Percentiles rank a stretch among this genome's conserved stretches.
phyloP scores from a whole-genome alignment of 2,329 filamentous ascomycete species.

The Cladosporium halotolerans region DNA sequence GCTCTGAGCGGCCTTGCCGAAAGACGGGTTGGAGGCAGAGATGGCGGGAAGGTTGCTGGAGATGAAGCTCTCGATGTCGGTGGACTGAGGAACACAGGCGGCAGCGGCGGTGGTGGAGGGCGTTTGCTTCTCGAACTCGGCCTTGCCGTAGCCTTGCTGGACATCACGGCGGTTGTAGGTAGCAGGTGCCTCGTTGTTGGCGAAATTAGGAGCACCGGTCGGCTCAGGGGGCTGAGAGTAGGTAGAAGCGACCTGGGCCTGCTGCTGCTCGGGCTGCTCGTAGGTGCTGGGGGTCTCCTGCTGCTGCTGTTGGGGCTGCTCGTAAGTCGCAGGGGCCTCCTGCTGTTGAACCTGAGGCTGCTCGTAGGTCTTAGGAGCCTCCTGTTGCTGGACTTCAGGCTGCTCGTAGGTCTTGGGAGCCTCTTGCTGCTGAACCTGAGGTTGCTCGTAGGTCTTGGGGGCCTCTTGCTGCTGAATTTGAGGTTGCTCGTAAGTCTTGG shows the following conservation, averaged over 20 bases:
- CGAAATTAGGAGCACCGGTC: neutral
- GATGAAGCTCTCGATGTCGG: neutral
- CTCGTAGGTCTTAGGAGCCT: neutral
- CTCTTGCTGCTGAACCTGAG: neutral
- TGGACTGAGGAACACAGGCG: neutral
- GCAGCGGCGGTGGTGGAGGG: neutral
- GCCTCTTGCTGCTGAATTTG: neutral
- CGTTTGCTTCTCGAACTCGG: neutral
- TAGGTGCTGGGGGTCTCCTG: neutral
- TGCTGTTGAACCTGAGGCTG: neutral
- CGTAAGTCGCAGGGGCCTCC: neutral
- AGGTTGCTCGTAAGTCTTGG: neutral
- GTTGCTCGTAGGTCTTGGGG: neutral
- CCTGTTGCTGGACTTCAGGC: neutral
- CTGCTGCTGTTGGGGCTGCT: neutral
- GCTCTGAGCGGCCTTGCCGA: slow-evolving; percentile 1
- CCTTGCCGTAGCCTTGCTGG: slow-evolving; percentile 4
- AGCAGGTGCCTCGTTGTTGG: neutral
- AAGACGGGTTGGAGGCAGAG: neutral
- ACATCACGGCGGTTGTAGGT: neutral
- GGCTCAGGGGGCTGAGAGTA: neutral
- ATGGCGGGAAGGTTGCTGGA: neutral
- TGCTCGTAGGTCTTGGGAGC: neutral
- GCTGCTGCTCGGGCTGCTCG: neutral
- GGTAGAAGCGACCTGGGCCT: no score